Base-by-base conservation (phyloP, 441 rosid species). In the Eutrema salsugineum region DNA sequence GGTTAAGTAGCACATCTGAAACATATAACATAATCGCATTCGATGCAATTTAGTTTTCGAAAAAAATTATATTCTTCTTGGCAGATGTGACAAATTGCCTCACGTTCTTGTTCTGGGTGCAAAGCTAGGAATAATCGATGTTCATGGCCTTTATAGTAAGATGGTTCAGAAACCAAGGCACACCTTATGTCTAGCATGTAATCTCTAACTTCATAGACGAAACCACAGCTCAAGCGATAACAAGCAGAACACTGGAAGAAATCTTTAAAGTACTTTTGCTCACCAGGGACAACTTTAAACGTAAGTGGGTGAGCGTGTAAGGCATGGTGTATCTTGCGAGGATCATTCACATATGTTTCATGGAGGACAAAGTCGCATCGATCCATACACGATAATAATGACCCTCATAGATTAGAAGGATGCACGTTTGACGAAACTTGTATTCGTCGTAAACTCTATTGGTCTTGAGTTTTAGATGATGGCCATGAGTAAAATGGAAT, bases 401-500 rank as follows among this genome's bases (percentile, higher is more conserved):
- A n/a, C 40, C 62, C 0, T 30, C 40, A 8, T 33, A 35, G 27
- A 56, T 33, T 2, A 27, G 62, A 35, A 56, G 20, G 0, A 17
- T 8, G n/a, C 62, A 56, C 4, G 62, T 28, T 9, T 56, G 24
- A 16, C 62, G 35, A 1, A 8, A 5, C 42, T 56, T 35, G 8
- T 16, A 1, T 0, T 7, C 9, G 6, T 51, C 24, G 0, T 64
- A 32, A 7, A n/a, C 50, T 12, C 2, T 11, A 39, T 1, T 7
- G 1, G 36, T 39, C 43, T 57, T 54, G 6, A 66, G 39, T 15
- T 8, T 56, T 1, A 73, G 27, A 30, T 32, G 7, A n/a, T 73
- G 66, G 4, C 4, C 42, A 64, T 73, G 77, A 22, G 71, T 46
- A 5, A 57, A 65, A 57, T 73, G 77, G 11, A n/a, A n/a, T 35